A percentile compares a stretch with the other conserved stretches of the same genome.
These are phyloP conservation scores for Linnemannia schmuckeri DNA, from an alignment of 192 early-diverging fungal genomes.

Conservation along the genomic window DNA sequence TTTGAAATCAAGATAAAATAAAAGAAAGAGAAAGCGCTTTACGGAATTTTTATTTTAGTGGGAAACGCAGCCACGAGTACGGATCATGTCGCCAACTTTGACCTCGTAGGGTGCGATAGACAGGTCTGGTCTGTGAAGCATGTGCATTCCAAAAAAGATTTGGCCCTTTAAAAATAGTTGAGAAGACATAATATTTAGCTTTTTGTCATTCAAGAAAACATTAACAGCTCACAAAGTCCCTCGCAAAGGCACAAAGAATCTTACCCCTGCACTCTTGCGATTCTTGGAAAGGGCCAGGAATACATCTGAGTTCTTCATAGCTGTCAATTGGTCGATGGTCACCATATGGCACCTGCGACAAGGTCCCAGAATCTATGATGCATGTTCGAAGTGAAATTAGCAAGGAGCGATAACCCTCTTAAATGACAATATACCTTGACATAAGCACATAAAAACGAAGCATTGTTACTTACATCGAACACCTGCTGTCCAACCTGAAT, in stretches of 20 bases:
- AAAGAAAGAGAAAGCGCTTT: background rate
- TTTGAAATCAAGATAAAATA: background rate
- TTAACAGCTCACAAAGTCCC: too few relatives aligned
- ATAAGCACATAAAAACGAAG: background rate
- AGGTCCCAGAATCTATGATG: constrained; percentile 61
- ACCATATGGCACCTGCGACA: constrained; percentile 84
- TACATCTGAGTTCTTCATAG: constrained; percentile 69
- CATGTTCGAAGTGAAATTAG: constrained; percentile 11
- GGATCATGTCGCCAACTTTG: constrained; percentile 41
- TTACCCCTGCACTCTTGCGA: constrained; percentile 57
- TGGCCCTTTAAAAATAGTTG: constrained; percentile 43
- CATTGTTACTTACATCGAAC: constrained; percentile 60
- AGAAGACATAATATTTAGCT: background rate
- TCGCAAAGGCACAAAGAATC: background rate
- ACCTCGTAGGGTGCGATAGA: constrained; percentile 54
- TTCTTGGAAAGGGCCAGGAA: constrained; percentile 68
- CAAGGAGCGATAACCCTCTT: background rate
- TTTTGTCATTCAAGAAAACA: background rate
- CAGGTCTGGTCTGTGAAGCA: constrained; percentile 60
- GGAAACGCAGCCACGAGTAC: background rate
- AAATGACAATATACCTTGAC: too few relatives aligned
- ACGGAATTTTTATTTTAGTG: background rate
- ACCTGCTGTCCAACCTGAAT: constrained; percentile 61
- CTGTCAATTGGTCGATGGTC: constrained; percentile 77
- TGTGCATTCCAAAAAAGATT: constrained; percentile 65